Base-by-base conservation (phyloP, 495 filamentous ascomycete genomes). In the Penicillium desertorum region DNA sequence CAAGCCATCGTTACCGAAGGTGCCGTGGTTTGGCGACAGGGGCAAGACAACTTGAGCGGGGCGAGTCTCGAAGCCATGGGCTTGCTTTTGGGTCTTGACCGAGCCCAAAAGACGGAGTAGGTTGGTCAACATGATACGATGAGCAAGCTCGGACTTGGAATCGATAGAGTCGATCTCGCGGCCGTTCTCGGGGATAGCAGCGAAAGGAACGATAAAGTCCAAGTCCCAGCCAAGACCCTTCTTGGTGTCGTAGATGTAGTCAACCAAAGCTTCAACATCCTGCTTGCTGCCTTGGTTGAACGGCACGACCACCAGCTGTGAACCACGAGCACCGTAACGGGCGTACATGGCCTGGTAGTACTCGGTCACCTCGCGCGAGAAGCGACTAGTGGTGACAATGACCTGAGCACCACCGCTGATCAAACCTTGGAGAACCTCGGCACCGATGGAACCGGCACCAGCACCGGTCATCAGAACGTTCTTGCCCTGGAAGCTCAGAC, bases 331-430 rank as follows among this genome's bases (percentile, higher is more conserved):
- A 63, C 94, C 94, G 65, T 86, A 96, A 45, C 92, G 87, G 60
- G 92, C 86, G 70, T 98, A 99, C 91, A 99, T 98, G 44, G 89
- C 86, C 76, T 98, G 94, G 76, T 98, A 99, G 77, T 98, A 98
- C 76, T 99, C 95, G 23, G 95, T 99, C 49, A 98, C 94, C 68
- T 97, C 89, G 37, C 91, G 91, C 2, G 95, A 98, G 81, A 92
- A 98, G 57, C 94, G 86, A 70, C 90, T 95, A 29, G 94, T 98
- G 9, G 94, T 98, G 54, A 99, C 94, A 51, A 96, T 75, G 34
- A 99, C 94, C 77, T 91, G 92, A 62, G 93, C 94, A 65, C 94
- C 94, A 72, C 95, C 94, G 66, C 90, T 95, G 72, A 99, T 92
- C 56, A 99, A 79, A 36, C 94, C 94, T 73, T 98, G 92, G 12